A percentile compares a stretch with the other conserved stretches of the same genome.
These are phyloP conservation scores for Isabelozyma heimii DNA, from an alignment of 805 yeast species.

Conservation along the genomic window DNA sequence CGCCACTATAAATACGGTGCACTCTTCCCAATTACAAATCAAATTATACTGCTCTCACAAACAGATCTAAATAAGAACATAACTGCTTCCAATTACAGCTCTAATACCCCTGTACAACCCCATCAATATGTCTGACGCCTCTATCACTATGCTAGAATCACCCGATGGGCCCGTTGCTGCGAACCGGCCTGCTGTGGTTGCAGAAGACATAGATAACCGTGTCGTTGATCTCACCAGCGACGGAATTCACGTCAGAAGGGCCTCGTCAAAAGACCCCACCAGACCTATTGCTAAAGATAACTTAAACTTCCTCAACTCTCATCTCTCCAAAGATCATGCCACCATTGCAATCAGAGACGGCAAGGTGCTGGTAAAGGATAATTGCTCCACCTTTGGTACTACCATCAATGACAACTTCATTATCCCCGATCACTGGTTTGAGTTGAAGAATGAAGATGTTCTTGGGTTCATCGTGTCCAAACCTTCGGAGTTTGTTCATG, in stretches of 20 bases:
- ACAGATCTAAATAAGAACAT: too few species aligned
- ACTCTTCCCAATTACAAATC: too few species aligned
- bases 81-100: too few species aligned
- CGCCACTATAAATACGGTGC: neutral
- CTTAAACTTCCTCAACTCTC: conserved; percentile 30
- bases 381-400: conserved; percentile 39
- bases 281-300: conserved; percentile 26
- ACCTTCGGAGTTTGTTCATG: conserved; percentile 21
- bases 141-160: neutral
- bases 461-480: conserved; percentile 35
- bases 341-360: conserved; percentile 14
- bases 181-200: neutral
- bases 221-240: neutral
- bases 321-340: conserved; percentile 40
- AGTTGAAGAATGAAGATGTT: conserved; percentile 20
- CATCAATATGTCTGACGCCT: neutral
- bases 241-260: conserved; percentile 21
- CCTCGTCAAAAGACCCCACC: conserved; percentile 24
- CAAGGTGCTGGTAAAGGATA: conserved; percentile 24
- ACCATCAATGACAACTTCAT: conserved; percentile 24
- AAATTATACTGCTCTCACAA: too few species aligned
- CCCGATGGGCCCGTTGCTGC: neutral
- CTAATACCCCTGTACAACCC: too few species aligned
- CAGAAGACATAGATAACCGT: neutral
- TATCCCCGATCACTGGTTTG: conserved; percentile 14